Conservation (phyloP, 805 yeast species). For the Candida dajiaensis region DNA sequence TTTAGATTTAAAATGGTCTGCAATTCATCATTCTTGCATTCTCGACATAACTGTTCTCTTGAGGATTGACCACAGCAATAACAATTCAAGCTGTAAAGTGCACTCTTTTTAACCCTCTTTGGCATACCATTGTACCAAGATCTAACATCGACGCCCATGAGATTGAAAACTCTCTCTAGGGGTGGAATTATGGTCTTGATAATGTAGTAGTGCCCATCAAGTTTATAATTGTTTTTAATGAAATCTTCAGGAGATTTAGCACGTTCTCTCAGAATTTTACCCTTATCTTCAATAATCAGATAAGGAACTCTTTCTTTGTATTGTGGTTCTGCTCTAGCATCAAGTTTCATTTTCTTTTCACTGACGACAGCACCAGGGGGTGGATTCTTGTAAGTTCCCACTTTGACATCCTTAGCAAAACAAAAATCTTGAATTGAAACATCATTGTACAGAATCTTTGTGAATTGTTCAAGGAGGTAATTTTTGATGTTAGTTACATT, state of each 20-base stretch:
- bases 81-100: constrained; percentile 26
- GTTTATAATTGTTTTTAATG: constrained; percentile 36
- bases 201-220: constrained; percentile 86
- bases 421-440: constrained; percentile 78
- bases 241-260: constrained; percentile 76
- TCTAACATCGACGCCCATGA: constrained; percentile 75
- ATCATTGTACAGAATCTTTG: constrained; percentile 54
- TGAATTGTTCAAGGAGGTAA: constrained; percentile 62
- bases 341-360: constrained; percentile 52
- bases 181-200: constrained; percentile 85
- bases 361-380: constrained; percentile 93
- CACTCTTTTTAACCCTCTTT: constrained; percentile 20
- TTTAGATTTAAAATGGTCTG: constrained; percentile 29
- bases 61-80: constrained; percentile 14
- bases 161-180: constrained; percentile 71
- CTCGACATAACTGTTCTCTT: constrained; percentile 26
- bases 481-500: constrained; percentile 66
- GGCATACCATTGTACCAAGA: constrained; percentile 77
- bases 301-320: constrained; percentile 86
- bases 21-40: constrained; percentile 31
- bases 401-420: constrained; percentile 83
- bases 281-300: constrained; percentile 60
- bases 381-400: constrained; percentile 77
- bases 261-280: constrained; percentile 63
- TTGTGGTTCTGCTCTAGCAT: constrained; percentile 76